Evolutionary conservation across 345 rosid species (phyloP), one percentile per base, ranked within the genome.

Genomic region (Dovyalis caffra): DNA sequence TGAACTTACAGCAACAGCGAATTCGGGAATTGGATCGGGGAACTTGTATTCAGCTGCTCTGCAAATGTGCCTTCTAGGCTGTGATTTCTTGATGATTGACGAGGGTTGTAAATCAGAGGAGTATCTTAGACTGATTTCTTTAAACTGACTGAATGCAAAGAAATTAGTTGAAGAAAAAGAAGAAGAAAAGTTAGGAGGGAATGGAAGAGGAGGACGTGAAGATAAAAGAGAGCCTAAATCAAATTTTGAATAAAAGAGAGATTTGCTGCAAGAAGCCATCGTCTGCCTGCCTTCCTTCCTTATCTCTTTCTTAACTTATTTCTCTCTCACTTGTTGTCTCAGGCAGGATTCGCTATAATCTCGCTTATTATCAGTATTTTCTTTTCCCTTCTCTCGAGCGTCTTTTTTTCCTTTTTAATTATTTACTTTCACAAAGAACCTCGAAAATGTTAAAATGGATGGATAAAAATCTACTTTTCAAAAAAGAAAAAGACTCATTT

Each of bases 21-120:
- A 95, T 79, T 92, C 97, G 2, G 98, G 94, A 78, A 92, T 92
- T 20, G 97, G 94, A 85, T 91, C 96, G 0, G 97, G 98, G 71
- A 92, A 92, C 77, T 86, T 85, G 84, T 91, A 91, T 77, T 89
- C 97, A 0, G 91, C 88, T 51, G 90, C 91, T 82, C 78, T 86
- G 85, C 93, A 90, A 37, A 87, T 69, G 37, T 69, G 82, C 15
- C 38, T 70, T 74, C 43, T 43, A 57, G 51, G 68, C 49, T 74
- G 35, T 12, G 75, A 43, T 61, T 70, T 35, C 63, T 79, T 75
- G 83, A 58, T 18, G 33, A 66, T 68, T 61, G 57, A 72, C 45
- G 45, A 76, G 63, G 72, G 79, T 71, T 47, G 58, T 29, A 64
- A 49, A 28, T 43, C 47, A 43, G 72, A 73, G 51, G 78, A 70